Conservation (phyloP, 306 rosid genomes). For the Inga laurina region DNA sequence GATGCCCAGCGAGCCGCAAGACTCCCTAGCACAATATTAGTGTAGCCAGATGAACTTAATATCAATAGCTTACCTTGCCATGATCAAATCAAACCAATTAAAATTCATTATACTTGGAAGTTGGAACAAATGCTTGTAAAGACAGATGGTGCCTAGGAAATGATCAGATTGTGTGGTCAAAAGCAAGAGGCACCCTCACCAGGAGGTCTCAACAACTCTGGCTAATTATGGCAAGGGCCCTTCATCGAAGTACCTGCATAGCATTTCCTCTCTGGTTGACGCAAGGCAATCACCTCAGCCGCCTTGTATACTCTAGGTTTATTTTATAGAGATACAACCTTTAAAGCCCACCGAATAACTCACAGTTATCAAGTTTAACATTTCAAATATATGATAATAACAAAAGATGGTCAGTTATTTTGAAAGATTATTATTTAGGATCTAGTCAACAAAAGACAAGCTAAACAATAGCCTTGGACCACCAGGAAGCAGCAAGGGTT, state of each 20-base stretch:
- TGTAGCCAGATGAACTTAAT: conserved; percentile 17
- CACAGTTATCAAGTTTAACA: neutral
- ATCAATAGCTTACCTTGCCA: conserved; percentile 2
- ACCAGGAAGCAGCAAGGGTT: neutral
- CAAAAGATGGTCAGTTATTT: neutral
- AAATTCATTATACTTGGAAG: neutral
- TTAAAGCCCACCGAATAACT: neutral
- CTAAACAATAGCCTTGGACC: neutral
- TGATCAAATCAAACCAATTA: neutral
- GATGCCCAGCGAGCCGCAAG: conserved; percentile 91
- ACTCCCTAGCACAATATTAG: conserved; percentile 58
- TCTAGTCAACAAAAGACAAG: neutral
- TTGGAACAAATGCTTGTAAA: neutral
- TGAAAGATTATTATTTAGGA: neutral
- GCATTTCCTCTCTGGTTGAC: neutral
- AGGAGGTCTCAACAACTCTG: neutral
- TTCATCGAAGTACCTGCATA: neutral
- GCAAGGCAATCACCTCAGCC: neutral
- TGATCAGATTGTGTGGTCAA: neutral
- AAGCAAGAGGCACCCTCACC: neutral
- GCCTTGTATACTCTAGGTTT: neutral
- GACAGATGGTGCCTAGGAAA: neutral
- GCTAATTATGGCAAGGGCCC: neutral
- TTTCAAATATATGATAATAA: neutral
- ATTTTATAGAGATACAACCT: neutral